Base-by-base conservation (phyloP, 805 yeast species). In the Candida endomychidarum region DNA sequence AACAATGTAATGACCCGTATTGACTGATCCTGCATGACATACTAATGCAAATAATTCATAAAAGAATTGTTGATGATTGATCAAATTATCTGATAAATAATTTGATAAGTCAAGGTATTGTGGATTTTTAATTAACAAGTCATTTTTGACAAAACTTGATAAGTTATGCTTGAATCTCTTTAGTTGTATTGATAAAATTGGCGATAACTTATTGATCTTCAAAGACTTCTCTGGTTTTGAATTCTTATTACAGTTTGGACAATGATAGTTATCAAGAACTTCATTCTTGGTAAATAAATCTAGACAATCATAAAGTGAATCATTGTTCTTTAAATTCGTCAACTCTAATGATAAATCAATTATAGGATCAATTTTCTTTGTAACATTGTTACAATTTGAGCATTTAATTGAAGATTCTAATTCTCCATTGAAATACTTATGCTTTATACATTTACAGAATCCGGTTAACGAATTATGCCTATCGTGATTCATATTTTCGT, bases 1-100 rank as follows among this genome's bases (percentile, higher is more conserved):
- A 12, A 93, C 83, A 10, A 90, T 75, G 58, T 93, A 93, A 60
- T 93, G 99, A 8, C 99, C 99, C 2, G 97, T 93, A 57, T 88
- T 88, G 5, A 91, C 93, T 14, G 91, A 81, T 1, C 99, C 99
- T 23, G 80, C 81, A 60, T 93, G 99, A 52, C 88, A 80, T 8
- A 93, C 83, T 22, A 90, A 78, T 2, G 91, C 96, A 61, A 81
- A 88, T 29, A 93, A 71, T 61, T 91, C 96, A 61, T 85, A 91
- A 2, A 79, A 61, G 38, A 70, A 62, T 21, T 72, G 50, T 14
- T 18, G 22, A 19, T 12, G 23, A 8, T 50, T 51, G 22, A 54
- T 63, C 8, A 55, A 42, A 15, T 58, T 67, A 20, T 78, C 55
- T 7, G 61, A 46, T 16, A 61, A 69, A 56, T 85, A 91, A 22